A percentile compares a stretch with the other conserved stretches of the same genome.
phyloP scores from a whole-genome alignment of 116 monocot species.

The Phalaenopsis hybrid region DNA sequence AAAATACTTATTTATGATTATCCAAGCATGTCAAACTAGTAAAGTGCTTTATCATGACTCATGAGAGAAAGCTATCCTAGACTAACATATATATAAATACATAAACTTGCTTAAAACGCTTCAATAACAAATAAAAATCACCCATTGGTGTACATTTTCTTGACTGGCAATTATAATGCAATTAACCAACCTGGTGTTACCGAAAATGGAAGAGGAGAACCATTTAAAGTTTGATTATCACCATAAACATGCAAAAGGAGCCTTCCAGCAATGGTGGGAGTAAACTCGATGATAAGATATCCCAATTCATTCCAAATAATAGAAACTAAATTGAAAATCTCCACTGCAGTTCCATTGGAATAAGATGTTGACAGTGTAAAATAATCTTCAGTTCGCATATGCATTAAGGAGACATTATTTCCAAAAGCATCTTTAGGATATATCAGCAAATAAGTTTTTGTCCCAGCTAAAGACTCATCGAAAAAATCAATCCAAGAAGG shows the following conservation, averaged over 20 bases:
- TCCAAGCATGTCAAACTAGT: background rate
- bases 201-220: constrained; percentile 51
- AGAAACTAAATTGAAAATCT: constrained; percentile 24
- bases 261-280: constrained; percentile 42
- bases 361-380: constrained; percentile 40
- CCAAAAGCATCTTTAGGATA: constrained; percentile 81
- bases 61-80: background rate
- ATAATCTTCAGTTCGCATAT: constrained; percentile 18
- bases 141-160: background rate
- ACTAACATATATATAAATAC: background rate
- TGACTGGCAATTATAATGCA: background rate
- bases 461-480: constrained; percentile 53
- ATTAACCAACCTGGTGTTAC: constrained; percentile 66
- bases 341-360: constrained; percentile 44
- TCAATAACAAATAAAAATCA: background rate
- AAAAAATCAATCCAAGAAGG: constrained; percentile 43
- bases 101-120: background rate
- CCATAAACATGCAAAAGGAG: constrained; percentile 45
- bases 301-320: constrained; percentile 54
- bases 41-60: background rate
- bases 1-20: background rate
- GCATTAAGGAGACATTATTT: constrained; percentile 44
- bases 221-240: constrained; percentile 45
- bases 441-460: constrained; percentile 42
- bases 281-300: constrained; percentile 47